phyloP scores from a whole-genome alignment of 768 basidiomycete species.

The Xanthoconium stramineum region DNA sequence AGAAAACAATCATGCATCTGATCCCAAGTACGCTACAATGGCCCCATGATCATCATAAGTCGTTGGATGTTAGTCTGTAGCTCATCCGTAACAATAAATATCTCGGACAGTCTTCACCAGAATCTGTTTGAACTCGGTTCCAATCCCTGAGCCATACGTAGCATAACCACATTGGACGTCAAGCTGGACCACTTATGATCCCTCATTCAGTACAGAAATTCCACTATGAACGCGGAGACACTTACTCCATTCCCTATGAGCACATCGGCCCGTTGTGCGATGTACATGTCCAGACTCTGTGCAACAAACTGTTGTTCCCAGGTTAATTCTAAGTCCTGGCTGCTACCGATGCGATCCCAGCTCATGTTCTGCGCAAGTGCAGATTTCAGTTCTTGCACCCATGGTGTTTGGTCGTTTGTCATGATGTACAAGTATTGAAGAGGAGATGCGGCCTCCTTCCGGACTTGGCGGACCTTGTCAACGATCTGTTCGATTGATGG shows the following conservation, averaged over 20 bases:
- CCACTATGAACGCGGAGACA: background rate
- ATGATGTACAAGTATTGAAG: constrained; percentile 44
- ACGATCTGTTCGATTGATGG: constrained; percentile 45
- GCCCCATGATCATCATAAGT: background rate
- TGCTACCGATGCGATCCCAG: constrained; percentile 44
- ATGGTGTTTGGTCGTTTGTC: constrained; percentile 43
- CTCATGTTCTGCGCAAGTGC: constrained; percentile 28
- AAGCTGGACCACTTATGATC: constrained; percentile 38
- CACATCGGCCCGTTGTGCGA: constrained; percentile 45
- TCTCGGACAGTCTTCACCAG: constrained; percentile 27
- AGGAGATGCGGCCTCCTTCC: constrained; percentile 15
- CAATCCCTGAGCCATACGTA: constrained; percentile 33
- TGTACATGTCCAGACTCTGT: constrained; percentile 50
- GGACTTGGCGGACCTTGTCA: constrained; percentile 35
- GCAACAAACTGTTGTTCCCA: constrained; percentile 42
- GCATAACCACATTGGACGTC: constrained; percentile 40
- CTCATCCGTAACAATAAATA: background rate
- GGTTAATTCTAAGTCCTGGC: constrained; percentile 40
- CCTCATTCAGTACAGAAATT: constrained; percentile 1
- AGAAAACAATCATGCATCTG: no score
- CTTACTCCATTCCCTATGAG: constrained; percentile 56
- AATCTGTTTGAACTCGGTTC: constrained; percentile 32
- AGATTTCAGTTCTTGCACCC: constrained; percentile 40
- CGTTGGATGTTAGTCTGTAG: background rate
- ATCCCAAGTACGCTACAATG: background rate